These are phyloP conservation scores for Sporisorium graminicola DNA, from an alignment of 1,284 basidiomycete species.

Conservation along the genomic window DNA sequence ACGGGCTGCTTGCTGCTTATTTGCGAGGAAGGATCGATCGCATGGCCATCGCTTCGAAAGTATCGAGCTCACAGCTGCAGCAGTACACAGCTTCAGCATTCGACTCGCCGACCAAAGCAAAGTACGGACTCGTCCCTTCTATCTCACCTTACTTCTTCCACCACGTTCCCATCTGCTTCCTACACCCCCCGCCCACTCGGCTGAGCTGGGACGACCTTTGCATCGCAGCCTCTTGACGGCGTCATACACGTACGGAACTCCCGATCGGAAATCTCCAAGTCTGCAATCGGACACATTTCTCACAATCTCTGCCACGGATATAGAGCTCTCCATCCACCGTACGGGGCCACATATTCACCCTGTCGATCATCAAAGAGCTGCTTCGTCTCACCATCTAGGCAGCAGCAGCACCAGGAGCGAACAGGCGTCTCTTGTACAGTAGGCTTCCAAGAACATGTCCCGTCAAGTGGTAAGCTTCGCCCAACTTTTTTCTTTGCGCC, in stretches of 20 bases:
- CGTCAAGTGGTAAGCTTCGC: conserved; percentile 11
- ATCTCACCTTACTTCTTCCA: background rate
- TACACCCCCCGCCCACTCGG: background rate
- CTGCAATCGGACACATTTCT: background rate
- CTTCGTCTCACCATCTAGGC: conserved; percentile 3
- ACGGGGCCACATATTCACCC: background rate
- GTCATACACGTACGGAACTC: conserved; percentile 8
- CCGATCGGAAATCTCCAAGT: background rate
- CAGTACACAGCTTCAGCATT: conserved; percentile 5
- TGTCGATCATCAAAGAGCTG: background rate
- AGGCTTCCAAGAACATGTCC: conserved; percentile 21
- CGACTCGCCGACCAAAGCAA: background rate
- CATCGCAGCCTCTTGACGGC: background rate
- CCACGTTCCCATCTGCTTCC: background rate
- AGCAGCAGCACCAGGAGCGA: too few relatives aligned
- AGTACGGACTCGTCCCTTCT: background rate
- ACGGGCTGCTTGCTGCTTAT: background rate
- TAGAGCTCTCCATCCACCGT: background rate
- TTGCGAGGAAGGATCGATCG: background rate
- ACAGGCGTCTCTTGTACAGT: too few relatives aligned
- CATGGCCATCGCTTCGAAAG: background rate
- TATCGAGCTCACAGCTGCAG: conserved; percentile 2
- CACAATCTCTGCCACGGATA: background rate
- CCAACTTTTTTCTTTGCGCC: background rate
- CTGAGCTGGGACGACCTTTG: background rate